phyloP scores from a whole-genome alignment of 345 rosid species.

The Hibiscus trionum region DNA sequence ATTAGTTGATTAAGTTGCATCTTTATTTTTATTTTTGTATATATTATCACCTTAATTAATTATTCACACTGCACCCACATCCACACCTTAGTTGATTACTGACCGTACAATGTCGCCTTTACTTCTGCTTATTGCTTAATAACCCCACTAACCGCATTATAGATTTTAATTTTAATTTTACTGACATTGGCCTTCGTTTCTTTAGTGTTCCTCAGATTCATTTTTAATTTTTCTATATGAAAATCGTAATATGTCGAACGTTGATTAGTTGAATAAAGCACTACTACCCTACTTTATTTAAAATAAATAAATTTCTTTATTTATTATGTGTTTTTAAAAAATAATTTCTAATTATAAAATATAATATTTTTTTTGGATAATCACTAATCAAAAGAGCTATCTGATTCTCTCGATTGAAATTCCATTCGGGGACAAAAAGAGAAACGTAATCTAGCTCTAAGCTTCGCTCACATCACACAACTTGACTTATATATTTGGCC shows the following conservation, averaged over 20 bases:
- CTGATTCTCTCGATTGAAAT: constrained; percentile 8
- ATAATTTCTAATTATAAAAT: too few relatives aligned
- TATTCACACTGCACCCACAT: neutral
- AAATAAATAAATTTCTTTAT: too few relatives aligned
- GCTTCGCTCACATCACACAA: constrained; percentile 15
- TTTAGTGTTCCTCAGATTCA: too few relatives aligned
- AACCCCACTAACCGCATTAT: neutral
- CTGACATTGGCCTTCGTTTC: too few relatives aligned
- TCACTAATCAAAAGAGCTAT: too few relatives aligned
- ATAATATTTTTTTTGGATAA: too few relatives aligned
- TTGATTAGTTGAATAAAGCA: too few relatives aligned
- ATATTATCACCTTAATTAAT: neutral
- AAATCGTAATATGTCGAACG: too few relatives aligned
- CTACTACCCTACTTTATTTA: too few relatives aligned
- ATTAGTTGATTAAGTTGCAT: neutral
- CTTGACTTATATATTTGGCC: constrained; percentile 14
- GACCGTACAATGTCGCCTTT: neutral
- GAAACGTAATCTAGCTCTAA: constrained; percentile 24
- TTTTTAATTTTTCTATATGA: too few relatives aligned
- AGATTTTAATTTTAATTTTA: neutral
- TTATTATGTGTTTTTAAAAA: too few relatives aligned
- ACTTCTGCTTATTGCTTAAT: neutral
- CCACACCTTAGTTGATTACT: neutral
- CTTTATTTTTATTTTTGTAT: neutral
- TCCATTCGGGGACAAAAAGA: constrained; percentile 21